Evolutionary conservation across 176 grass and related monocot species (phyloP), one percentile per base, ranked within the genome.

Genomic region (Cenchrus americanus): DNA sequence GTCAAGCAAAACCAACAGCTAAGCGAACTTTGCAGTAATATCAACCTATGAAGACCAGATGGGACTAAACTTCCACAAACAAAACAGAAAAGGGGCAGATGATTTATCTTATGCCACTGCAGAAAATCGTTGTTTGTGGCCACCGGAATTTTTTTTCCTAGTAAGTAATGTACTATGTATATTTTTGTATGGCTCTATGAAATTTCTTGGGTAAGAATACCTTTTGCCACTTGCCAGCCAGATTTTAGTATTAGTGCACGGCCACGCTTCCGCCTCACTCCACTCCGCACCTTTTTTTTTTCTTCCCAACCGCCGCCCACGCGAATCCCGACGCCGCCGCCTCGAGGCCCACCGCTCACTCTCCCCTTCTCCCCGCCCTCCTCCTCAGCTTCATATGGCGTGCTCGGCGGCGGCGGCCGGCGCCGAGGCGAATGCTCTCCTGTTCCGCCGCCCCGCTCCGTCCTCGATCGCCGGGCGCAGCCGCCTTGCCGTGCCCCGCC

Each of bases 241-340:
- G 24, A n/a, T n/a, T n/a, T n/a, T n/a, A n/a, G n/a, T n/a, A n/a
- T n/a, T n/a, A n/a, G n/a, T 58, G 19, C 78, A 12, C 67, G 69
- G 59, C 77, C 71, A 70, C 76, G 47, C 70, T 70, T 89, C 77
- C 62, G 40, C 26, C 48, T 14, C 83, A 71, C 88, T 89, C 88
- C 83, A 78, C 50, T 61, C 76, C 86, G 22, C 75, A 17, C 7
- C 79, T 50, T 73, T 84, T 84, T 66, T 37, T 72, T 84, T 84
- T 66, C 80, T 30, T 30, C 27, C 27, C 75, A 49, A 58, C 67
- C 37, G 27, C 51, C 21, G 10, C 76, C 10, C 84, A 80, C 84
- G 67, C 24, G 78, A 53, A 76, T 21, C 51, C 42, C 82, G 54
- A 18, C 46, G 63, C 82, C 21, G 69, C 76, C 49, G 63, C 82